A percentile compares a stretch with the other conserved stretches of the same genome.
These are phyloP conservation scores for Rauvolfia tetraphylla DNA, from an alignment of 257 asterid species.

Conservation along the genomic window DNA sequence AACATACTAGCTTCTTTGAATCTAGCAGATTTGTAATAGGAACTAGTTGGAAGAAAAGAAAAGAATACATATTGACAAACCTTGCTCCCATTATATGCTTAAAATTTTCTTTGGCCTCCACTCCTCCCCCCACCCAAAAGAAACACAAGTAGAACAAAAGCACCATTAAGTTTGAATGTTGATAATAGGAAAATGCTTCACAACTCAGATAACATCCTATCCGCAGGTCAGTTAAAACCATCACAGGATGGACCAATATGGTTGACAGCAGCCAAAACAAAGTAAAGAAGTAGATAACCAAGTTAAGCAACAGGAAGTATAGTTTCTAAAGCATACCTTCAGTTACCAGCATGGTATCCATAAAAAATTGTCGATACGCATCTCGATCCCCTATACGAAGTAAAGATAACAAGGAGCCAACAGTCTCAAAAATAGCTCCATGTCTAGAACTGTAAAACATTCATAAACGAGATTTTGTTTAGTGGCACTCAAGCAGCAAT, in stretches of 20 bases:
- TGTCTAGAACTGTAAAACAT: conserved; percentile 50
- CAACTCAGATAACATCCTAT: conserved; percentile 3
- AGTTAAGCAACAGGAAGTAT: neutral
- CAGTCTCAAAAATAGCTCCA: conserved; percentile 61
- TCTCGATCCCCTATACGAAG: conserved; percentile 85
- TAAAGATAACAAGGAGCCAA: conserved; percentile 69
- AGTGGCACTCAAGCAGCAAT: neutral
- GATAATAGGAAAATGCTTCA: neutral
- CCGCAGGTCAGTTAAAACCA: neutral
- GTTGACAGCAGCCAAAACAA: neutral
- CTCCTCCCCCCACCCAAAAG: neutral
- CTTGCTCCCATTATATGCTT: neutral
- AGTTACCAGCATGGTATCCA: conserved; percentile 59
- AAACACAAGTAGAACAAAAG: neutral
- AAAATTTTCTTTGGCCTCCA: neutral
- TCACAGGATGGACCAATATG: neutral
- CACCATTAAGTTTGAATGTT: neutral
- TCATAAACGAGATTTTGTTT: neutral
- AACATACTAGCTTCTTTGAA: conserved; percentile 12
- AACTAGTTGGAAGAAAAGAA: conserved; percentile 6
- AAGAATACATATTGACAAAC: neutral
- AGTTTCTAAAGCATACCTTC: conserved; percentile 48
- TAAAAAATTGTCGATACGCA: conserved; percentile 70
- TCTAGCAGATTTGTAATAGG: neutral
- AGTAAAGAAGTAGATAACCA: neutral